A percentile compares a stretch with the other conserved stretches of the same genome.
Evolutionary conservation across 306 rosid genomes (phyloP).

Genomic region (Acacia crassicarpa): DNA sequence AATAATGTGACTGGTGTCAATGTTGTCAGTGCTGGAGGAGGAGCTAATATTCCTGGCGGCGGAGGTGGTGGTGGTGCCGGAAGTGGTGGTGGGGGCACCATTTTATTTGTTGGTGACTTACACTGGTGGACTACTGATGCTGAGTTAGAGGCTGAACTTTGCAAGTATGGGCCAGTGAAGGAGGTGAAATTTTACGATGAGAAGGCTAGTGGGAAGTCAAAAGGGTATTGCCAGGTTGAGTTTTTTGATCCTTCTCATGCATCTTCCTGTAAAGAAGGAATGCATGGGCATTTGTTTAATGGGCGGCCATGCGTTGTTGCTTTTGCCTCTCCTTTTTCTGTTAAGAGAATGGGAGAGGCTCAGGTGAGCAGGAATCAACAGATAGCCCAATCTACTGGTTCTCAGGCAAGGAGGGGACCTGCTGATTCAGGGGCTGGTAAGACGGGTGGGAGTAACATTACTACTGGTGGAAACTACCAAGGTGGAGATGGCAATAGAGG

Average conservation of each 20-base stretch:
- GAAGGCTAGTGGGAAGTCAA: conserved; percentile 97
- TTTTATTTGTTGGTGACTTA: conserved; percentile 92
- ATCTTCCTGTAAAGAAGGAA: conserved; percentile 82
- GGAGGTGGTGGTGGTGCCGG: conserved; percentile 27
- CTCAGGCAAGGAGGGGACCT: conserved; percentile 70
- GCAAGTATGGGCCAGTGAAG: conserved; percentile 84
- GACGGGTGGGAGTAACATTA: conserved; percentile 66
- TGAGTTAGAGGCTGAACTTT: conserved; percentile 79
- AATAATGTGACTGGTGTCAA: conserved; percentile 40
- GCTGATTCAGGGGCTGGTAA: conserved; percentile 56
- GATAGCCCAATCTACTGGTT: conserved; percentile 43
- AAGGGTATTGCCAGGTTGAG: conserved; percentile 97
- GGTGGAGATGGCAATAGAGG: conserved; percentile 85
- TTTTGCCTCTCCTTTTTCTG: conserved; percentile 71
- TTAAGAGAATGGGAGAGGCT: conserved; percentile 97
- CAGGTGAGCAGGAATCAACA: conserved; percentile 80
- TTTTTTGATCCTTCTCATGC: conserved; percentile 74
- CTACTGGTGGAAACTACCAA: conserved; percentile 86
- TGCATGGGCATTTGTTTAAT: conserved; percentile 82
- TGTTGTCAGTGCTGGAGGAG: conserved; percentile 35
- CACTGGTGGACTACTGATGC: conserved; percentile 99
- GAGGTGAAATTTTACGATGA: conserved; percentile 96
- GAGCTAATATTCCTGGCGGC: conserved; percentile 10
- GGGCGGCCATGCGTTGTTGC: conserved; percentile 95
- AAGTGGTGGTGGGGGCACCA: conserved; percentile 59